phyloP scores from a whole-genome alignment of 1,284 basidiomycete species.

The Ceratorhiza oryzae-sativae region DNA sequence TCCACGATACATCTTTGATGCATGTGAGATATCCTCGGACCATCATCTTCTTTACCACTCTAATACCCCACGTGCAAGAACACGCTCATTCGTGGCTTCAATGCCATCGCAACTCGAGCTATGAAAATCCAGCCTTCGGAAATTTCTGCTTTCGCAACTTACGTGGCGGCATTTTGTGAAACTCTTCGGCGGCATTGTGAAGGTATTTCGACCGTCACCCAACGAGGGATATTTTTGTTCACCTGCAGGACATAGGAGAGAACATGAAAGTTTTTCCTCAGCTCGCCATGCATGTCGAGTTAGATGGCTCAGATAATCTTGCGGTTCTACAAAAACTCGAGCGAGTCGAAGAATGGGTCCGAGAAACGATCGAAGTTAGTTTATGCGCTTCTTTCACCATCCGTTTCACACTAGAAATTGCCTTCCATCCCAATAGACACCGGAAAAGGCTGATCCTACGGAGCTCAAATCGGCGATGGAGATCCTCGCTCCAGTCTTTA shows the following conservation, averaged over 20 bases:
- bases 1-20: constrained; percentile 21
- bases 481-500: constrained; percentile 13
- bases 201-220: background rate
- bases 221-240: background rate
- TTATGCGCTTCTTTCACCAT: background rate
- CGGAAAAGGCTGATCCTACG: constrained; percentile 9
- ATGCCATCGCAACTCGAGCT: background rate
- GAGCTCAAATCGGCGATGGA: constrained; percentile 25
- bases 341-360: constrained; percentile 34
- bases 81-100: constrained; percentile 23
- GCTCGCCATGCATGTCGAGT: background rate
- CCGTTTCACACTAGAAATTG: background rate
- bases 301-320: background rate
- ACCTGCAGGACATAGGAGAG: constrained; percentile 2
- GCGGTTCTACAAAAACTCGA: background rate
- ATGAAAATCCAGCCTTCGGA: constrained; percentile 5
- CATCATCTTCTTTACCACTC: background rate
- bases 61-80: background rate
- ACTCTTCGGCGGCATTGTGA: constrained; percentile 26
- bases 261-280: constrained; percentile 16
- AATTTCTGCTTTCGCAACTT: constrained; percentile 5
- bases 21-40: constrained; percentile 12
- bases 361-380: background rate
- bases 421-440: background rate
- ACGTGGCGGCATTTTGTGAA: constrained; percentile 28